Evolutionary conservation across 306 rosid genomes (phyloP).

Genomic region (Medicago lupulina): DNA sequence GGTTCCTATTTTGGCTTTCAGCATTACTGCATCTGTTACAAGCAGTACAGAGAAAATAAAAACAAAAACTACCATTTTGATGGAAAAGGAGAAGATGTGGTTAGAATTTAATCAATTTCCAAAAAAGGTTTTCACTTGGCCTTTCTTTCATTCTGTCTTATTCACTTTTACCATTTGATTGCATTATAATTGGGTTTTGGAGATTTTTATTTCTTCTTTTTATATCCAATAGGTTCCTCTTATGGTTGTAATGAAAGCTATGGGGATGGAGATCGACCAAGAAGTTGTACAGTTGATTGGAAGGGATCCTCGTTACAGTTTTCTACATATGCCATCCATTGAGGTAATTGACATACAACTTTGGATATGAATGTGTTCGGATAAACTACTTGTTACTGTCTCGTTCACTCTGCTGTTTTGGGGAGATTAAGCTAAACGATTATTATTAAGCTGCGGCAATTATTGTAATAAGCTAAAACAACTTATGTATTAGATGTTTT

Average conservation of each 20-base stretch:
- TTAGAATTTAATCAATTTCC: constrained; percentile 69
- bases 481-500: background rate
- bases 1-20: constrained; percentile 38
- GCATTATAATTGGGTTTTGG: constrained; percentile 11
- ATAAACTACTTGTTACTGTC: constrained; percentile 11
- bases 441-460: background rate
- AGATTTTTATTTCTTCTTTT: background rate
- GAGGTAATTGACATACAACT: constrained; percentile 59
- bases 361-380: background rate
- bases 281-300: constrained; percentile 92
- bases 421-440: background rate
- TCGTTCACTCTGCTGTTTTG: background rate
- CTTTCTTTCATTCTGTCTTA: constrained; percentile 26
- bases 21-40: constrained; percentile 87
- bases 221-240: constrained; percentile 63
- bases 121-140: constrained; percentile 57
- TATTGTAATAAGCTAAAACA: constrained; percentile 2
- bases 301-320: constrained; percentile 83
- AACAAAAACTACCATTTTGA: constrained; percentile 74
- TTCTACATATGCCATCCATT: constrained; percentile 75
- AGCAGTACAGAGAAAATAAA: constrained; percentile 74
- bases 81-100: constrained; percentile 76
- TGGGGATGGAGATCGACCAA: constrained; percentile 93
- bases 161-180: constrained; percentile 18
- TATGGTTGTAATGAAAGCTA: constrained; percentile 83